Evolutionary conservation across 2,329 filamentous ascomycete genomes (phyloP).

Genomic region (Pseudonectria buxi): DNA sequence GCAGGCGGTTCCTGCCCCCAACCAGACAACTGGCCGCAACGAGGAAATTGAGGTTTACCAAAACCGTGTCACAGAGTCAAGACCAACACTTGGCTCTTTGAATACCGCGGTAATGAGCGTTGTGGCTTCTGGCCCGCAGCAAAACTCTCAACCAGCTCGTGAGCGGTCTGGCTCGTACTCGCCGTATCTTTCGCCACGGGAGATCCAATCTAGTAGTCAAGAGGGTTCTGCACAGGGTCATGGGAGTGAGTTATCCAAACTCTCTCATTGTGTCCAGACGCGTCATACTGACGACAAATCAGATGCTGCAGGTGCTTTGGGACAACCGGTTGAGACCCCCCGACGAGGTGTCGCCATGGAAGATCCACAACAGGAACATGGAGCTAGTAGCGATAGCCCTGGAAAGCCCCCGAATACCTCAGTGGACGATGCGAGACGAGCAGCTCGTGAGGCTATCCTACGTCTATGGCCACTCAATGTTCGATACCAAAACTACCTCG

Average conservation of each 20-base stretch:
- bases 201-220: slow-evolving; percentile 27
- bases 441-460: slow-evolving; percentile 62
- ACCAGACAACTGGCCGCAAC: not conserved
- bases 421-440: slow-evolving; percentile 40
- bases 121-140: no score
- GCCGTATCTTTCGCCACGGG: slow-evolving; percentile 43
- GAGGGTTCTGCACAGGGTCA: slow-evolving; percentile 7
- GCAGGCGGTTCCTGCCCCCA: not conserved
- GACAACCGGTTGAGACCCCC: not conserved
- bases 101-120: no score
- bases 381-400: not conserved
- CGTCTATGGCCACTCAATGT: slow-evolving; percentile 61
- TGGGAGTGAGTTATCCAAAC: slow-evolving; percentile 3
- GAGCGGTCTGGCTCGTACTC: slow-evolving; percentile 48
- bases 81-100: not conserved
- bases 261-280: not conserved
- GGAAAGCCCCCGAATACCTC: slow-evolving; percentile 1
- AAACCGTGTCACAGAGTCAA: not conserved
- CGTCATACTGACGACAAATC: slow-evolving; percentile 4
- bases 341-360: no score
- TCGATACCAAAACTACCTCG: slow-evolving; percentile 64
- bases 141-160: slow-evolving; percentile 18
- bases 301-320: slow-evolving; percentile 6
- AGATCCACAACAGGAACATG: no score
- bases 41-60: not conserved